phyloP scores from a whole-genome alignment of 805 yeast species.

The Yamadazyma paraphyllophila region DNA sequence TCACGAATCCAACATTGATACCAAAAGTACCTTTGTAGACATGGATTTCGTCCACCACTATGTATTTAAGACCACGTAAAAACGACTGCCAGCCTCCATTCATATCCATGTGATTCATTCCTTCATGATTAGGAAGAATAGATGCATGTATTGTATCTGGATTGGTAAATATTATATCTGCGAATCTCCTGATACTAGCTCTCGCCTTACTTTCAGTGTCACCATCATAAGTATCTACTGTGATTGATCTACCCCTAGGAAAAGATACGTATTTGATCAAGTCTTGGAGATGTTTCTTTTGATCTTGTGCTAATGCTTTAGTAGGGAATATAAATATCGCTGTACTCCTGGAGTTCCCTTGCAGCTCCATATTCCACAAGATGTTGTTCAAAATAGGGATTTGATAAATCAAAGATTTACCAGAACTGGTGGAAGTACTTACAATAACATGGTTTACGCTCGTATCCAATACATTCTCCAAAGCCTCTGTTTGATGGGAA shows the following conservation, averaged over 20 bases:
- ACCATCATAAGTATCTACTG: constrained; percentile 87
- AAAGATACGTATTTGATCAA: constrained; percentile 50
- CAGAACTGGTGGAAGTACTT: constrained; percentile 95
- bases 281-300: constrained; percentile 71
- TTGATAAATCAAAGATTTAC: constrained; percentile 91
- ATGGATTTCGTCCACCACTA: constrained; percentile 85
- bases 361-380: constrained; percentile 34
- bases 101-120: constrained; percentile 6
- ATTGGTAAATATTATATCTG: constrained; percentile 85
- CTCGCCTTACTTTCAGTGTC: constrained; percentile 72
- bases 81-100: constrained; percentile 67
- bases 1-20: constrained; percentile 80
- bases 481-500: constrained; percentile 79
- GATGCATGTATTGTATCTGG: constrained; percentile 93
- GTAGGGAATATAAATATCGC: constrained; percentile 94
- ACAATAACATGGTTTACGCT: constrained; percentile 64
- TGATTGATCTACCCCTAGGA: constrained; percentile 36
- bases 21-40: constrained; percentile 91
- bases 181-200: constrained; percentile 51
- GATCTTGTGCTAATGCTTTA: constrained; percentile 97
- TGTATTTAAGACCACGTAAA: constrained; percentile 59
- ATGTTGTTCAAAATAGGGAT: constrained; percentile 65
- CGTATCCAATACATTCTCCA: constrained; percentile 48
- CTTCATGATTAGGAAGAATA: constrained; percentile 67
- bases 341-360: constrained; percentile 40